These are phyloP conservation scores for Jaenimonas drosophilae DNA, from an alignment of 208 protist species.

Conservation along the genomic window DNA sequence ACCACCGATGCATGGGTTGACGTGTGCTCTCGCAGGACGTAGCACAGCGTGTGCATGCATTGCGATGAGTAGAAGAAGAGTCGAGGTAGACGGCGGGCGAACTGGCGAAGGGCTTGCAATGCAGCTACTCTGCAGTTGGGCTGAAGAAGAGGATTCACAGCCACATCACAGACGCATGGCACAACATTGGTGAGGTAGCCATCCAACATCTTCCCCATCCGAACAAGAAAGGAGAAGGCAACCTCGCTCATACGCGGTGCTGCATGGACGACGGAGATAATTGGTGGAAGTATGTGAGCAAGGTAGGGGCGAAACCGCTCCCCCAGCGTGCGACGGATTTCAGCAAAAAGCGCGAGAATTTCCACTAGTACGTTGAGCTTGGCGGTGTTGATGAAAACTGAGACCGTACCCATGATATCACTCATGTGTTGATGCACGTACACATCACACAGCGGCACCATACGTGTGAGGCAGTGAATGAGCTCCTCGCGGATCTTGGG, in stretches of 20 bases:
- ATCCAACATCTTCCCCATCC: constrained; percentile 66
- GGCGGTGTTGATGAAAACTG: constrained; percentile 35
- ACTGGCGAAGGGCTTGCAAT: constrained; percentile 52
- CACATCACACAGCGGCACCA: constrained; percentile 45
- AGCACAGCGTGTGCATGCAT: constrained; percentile 73
- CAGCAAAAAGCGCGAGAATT: constrained; percentile 54
- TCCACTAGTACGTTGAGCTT: constrained; percentile 54
- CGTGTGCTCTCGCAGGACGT: constrained; percentile 47
- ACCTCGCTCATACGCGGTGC: constrained; percentile 46
- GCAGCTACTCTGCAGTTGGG: constrained; percentile 41
- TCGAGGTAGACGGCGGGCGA: constrained; percentile 49
- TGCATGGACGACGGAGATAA: constrained; percentile 49
- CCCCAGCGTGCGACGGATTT: constrained; percentile 55
- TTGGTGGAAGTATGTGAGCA: constrained; percentile 48
- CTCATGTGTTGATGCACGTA: constrained; percentile 63
- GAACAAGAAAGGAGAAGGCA: constrained; percentile 73
- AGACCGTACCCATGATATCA: constrained; percentile 40
- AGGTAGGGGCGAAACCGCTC: constrained; percentile 81
- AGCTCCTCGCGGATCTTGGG: constrained; percentile 55
- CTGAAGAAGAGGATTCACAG: constrained; percentile 39
- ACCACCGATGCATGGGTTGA: background rate
- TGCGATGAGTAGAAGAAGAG: constrained; percentile 66
- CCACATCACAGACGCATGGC: constrained; percentile 72
- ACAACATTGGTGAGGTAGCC: constrained; percentile 73
- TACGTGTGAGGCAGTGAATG: constrained; percentile 38